Evolutionary conservation across 768 basidiomycete species (phyloP), one percentile per base, ranked within the genome.

Genomic region (Podaxis sp.): DNA sequence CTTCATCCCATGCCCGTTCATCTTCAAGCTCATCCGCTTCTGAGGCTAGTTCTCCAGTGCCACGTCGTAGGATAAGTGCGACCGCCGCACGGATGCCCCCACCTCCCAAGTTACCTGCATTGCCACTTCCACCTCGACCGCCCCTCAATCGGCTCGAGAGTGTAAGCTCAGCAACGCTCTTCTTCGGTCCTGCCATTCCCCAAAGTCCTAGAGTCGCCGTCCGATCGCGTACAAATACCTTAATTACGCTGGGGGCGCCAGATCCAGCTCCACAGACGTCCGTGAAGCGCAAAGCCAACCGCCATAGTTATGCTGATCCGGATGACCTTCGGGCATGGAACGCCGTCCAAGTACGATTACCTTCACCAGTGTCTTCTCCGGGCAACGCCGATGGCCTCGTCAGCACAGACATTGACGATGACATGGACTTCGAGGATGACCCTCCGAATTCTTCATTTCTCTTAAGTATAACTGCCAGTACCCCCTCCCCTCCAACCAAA

Each of bases 281-380:
- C 28, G 20, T 26, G 17, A 62, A 56, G 36, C 46, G 48, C 41
- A 56, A 62, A 49, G 37, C 72, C 37, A 85, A 83, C 66, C 81
- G 89, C 61, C 89, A 90, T 66, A 90, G 87, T 65, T 89, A 89
- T 71, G 83, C 84, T 15, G 87, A 87, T 4, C 73, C 80, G 36
- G 66, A 61, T 41, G 67, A 66, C 64, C 60, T 76, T 33, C 66
- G 72, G 60, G 58, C 71, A 60, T 81, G 81, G 81, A 79, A 73
- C 63, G 74, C 73, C 1, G 72, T 79, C 56, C 80, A 84, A 70
- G 65, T 75, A 59, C 69, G 77, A 60, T 70, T 77, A 4, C 73
- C 80, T 12, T 87, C 86, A 0, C 85, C 85, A 44, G 53, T 38
- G 13, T 57, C 59, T 13, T 62, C 64, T 22, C 59, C 66, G 2